Conservation (phyloP, 768 basidiomycete species). For the Auriculariales sp. region DNA sequence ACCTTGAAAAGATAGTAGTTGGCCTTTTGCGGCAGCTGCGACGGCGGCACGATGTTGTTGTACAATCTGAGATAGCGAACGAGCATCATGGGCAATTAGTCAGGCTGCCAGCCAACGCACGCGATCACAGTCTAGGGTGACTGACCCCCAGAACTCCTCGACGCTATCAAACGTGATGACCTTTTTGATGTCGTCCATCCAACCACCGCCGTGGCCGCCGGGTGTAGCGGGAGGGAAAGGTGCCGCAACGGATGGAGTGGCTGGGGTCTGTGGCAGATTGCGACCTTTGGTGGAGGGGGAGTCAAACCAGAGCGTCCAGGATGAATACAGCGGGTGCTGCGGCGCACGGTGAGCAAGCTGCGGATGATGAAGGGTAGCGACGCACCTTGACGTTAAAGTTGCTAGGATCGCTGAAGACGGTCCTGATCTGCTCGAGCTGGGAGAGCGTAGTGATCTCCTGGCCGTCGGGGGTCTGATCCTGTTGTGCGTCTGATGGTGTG, state of each 20-base stretch:
- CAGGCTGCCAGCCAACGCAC: neutral
- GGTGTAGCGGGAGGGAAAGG: constrained; percentile 37
- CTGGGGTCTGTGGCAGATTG: constrained; percentile 74
- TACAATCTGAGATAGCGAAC: constrained; percentile 43
- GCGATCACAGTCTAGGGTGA: constrained; percentile 7
- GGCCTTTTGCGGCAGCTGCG: constrained; percentile 84
- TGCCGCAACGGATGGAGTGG: constrained; percentile 48
- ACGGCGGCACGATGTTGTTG: constrained; percentile 95
- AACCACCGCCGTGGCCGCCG: constrained; percentile 28
- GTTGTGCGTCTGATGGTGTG: neutral
- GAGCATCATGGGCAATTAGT: constrained; percentile 9
- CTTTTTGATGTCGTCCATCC: constrained; percentile 98
- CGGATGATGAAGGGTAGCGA: neutral
- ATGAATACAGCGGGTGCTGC: constrained; percentile 85
- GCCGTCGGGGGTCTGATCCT: constrained; percentile 32
- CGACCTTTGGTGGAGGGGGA: constrained; percentile 84
- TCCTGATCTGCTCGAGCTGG: constrained; percentile 71
- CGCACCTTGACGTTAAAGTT: constrained; percentile 93
- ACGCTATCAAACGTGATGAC: constrained; percentile 94
- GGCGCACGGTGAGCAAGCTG: neutral
- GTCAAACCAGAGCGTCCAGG: constrained; percentile 98
- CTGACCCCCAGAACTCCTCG: constrained; percentile 98
- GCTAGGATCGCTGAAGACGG: constrained; percentile 84
- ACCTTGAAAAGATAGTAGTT: constrained; percentile 99
- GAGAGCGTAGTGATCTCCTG: constrained; percentile 60